Percentiles rank a stretch among this genome's conserved stretches.
These are phyloP conservation scores for Helicocarpus griseus DNA, from an alignment of 2,329 filamentous ascomycete species.

Conservation along the genomic window DNA sequence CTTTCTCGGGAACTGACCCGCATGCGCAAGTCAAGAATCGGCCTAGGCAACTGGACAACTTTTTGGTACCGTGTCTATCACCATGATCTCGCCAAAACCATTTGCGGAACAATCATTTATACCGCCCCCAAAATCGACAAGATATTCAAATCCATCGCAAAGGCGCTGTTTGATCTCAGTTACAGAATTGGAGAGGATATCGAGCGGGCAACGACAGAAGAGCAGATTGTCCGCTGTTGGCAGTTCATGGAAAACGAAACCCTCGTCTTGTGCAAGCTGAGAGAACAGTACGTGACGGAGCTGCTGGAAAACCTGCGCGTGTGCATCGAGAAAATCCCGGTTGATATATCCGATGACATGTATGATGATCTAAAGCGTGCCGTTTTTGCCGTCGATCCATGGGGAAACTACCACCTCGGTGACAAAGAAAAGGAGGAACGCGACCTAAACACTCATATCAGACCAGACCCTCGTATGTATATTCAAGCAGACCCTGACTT, in stretches of 20 bases:
- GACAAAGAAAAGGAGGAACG: slow-evolving; percentile 18
- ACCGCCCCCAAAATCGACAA: slow-evolving; percentile 16
- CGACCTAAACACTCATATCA: slow-evolving; percentile 13
- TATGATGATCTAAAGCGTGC: slow-evolving; percentile 24
- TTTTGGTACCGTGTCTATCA: slow-evolving; percentile 23
- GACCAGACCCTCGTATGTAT: slow-evolving; percentile 5
- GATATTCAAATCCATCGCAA: slow-evolving; percentile 18
- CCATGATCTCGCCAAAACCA: slow-evolving; percentile 10
- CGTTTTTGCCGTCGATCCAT: slow-evolving; percentile 21
- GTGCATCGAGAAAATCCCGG: slow-evolving; percentile 20
- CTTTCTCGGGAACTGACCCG: slow-evolving; percentile 21
- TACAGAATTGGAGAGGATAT: slow-evolving; percentile 15
- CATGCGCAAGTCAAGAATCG: slow-evolving; percentile 21
- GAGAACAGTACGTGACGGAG: slow-evolving; percentile 16
- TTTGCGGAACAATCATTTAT: slow-evolving; percentile 8
- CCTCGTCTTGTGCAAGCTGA: slow-evolving; percentile 12
- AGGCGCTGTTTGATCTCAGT: slow-evolving; percentile 18
- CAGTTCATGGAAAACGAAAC: slow-evolving; percentile 20
- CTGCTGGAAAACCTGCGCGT: slow-evolving; percentile 18
- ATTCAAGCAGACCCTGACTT: slow-evolving; percentile 9
- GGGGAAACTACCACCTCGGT: slow-evolving; percentile 24
- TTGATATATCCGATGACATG: slow-evolving; percentile 19
- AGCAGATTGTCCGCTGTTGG: slow-evolving; percentile 16
- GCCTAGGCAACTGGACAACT: slow-evolving; percentile 19
- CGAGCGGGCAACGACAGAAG: slow-evolving; percentile 12